Conservation (phyloP, 352 stramenopile genomes). For the Phytophthora cryptogea region DNA sequence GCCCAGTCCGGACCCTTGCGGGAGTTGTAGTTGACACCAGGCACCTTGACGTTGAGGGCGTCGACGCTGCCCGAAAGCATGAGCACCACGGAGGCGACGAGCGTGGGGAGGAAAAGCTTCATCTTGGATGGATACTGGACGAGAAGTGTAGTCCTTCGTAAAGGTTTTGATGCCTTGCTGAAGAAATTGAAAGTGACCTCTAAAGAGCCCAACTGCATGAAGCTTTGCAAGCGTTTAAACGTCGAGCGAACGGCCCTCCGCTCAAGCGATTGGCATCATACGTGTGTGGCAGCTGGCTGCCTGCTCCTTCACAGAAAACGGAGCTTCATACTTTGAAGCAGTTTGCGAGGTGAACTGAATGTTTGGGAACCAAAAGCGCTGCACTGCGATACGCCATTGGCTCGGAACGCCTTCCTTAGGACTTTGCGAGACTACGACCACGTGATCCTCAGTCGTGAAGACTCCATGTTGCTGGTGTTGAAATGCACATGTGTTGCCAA, state of each 20-base stretch:
- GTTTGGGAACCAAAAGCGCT: neutral
- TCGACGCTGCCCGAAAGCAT: conserved; percentile 17
- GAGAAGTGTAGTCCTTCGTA: neutral
- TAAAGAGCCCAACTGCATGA: neutral
- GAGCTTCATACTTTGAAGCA: neutral
- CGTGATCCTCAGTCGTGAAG: neutral
- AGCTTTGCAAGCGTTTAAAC: neutral
- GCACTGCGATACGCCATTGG: neutral
- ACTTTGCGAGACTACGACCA: neutral
- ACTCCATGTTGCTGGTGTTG: neutral
- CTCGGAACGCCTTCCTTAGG: neutral
- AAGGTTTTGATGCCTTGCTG: conserved; percentile 2
- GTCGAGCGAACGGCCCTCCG: neutral
- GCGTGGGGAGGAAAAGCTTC: conserved; percentile 38
- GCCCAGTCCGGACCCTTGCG: conserved; percentile 62
- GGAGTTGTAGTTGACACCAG: conserved; percentile 81
- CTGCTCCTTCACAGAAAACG: conserved; percentile 8
- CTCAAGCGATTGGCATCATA: conserved; percentile 10
- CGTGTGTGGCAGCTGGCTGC: conserved; percentile 6
- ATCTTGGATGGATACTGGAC: conserved; percentile 10
- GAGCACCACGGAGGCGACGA: conserved; percentile 25
- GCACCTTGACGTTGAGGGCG: conserved; percentile 57
- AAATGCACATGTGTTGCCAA: neutral
- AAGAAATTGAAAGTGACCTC: conserved; percentile 16
- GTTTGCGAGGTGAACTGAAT: neutral